Percentiles rank a stretch among this genome's conserved stretches.
phyloP scores from a whole-genome alignment of 2,329 filamentous ascomycete genomes.

The Penicillium sp. region DNA sequence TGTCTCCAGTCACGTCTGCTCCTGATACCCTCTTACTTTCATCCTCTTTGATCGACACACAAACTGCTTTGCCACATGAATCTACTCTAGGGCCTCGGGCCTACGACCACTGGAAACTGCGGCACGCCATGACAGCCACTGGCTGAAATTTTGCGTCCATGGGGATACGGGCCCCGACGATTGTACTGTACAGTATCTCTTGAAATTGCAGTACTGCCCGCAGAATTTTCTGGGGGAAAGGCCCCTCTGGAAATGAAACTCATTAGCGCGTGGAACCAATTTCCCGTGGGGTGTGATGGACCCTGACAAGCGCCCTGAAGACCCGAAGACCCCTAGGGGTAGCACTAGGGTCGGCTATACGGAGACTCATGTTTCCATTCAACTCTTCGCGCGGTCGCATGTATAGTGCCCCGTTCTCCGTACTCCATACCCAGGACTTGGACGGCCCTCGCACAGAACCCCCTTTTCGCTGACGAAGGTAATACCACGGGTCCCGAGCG shows the following conservation, averaged over 20 bases:
- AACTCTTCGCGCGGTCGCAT: neutral
- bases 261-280: constrained; percentile 11
- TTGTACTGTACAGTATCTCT: neutral
- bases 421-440: too few species aligned
- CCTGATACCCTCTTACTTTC: neutral
- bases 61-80: constrained; percentile 1
- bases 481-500: constrained; percentile 9
- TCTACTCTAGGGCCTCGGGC: neutral
- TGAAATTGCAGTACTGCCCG: neutral
- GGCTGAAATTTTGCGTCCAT: neutral
- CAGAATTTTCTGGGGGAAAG: neutral
- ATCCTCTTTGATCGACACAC: neutral
- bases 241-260: constrained; percentile 2
- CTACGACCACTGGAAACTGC: neutral
- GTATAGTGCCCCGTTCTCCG: neutral
- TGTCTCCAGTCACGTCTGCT: neutral
- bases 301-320: neutral
- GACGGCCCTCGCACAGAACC: neutral
- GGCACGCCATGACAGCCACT: neutral
- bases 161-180: neutral
- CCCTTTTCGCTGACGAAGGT: neutral
- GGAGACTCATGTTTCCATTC: neutral
- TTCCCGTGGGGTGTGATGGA: constrained; percentile 6
- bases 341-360: neutral
- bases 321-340: neutral